A percentile compares a stretch with the other conserved stretches of the same genome.
phyloP scores from a whole-genome alignment of 768 basidiomycete genomes.

The Trametes cubensis region DNA sequence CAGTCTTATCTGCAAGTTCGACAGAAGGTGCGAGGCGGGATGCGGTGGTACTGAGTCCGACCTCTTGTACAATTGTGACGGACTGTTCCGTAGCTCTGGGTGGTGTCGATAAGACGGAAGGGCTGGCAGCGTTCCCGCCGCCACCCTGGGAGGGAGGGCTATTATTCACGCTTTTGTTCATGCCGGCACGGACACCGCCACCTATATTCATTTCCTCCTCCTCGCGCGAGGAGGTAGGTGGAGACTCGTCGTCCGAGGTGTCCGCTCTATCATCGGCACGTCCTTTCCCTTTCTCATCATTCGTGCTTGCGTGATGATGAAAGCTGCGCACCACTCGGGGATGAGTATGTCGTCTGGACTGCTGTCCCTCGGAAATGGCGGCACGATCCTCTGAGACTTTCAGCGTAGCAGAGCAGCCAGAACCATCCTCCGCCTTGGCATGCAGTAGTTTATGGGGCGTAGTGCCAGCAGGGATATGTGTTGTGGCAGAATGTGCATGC shows the following conservation, averaged over 20 bases:
- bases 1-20: neutral
- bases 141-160: neutral
- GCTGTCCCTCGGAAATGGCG: neutral
- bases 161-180: slow-evolving; percentile 1
- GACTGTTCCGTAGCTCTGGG: neutral
- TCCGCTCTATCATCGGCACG: slow-evolving; percentile 19
- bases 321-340: slow-evolving; percentile 2
- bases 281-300: slow-evolving; percentile 20
- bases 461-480: neutral
- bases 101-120: slow-evolving; percentile 10
- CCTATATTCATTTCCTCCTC: neutral
- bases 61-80: neutral
- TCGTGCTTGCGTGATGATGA: neutral
- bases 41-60: neutral
- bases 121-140: neutral
- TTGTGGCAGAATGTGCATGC: neutral
- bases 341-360: neutral
- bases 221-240: neutral
- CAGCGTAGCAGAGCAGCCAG: neutral
- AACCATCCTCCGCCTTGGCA: neutral
- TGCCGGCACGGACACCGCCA: slow-evolving; percentile 20
- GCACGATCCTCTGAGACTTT: neutral
- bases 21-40: slow-evolving; percentile 1
- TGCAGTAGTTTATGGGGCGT: neutral
- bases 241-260: neutral